phyloP scores from a whole-genome alignment of 2,329 filamentous ascomycete species.

The Coniochaeta hoffmannii region DNA sequence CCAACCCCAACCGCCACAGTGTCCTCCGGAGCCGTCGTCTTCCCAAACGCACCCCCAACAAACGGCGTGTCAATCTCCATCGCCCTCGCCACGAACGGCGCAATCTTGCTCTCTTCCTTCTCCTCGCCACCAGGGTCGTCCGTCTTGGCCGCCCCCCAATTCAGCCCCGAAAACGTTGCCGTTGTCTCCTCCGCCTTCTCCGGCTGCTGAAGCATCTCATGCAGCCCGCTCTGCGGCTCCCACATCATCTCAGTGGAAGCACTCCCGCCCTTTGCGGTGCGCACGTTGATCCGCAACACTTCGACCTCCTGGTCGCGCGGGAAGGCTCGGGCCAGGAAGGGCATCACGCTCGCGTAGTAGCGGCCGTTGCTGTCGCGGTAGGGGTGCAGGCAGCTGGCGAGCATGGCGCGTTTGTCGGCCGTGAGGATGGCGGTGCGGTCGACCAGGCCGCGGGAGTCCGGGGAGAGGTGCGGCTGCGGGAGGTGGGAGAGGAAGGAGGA shows the following conservation, averaged over 20 bases:
- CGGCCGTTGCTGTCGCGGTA: constrained; percentile 55
- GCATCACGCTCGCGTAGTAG: constrained; percentile 67
- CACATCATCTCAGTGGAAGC: constrained; percentile 7
- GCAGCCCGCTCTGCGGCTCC: constrained; percentile 24
- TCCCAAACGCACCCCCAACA: neutral
- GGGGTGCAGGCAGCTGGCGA: constrained; percentile 77
- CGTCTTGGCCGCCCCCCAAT: constrained; percentile 17
- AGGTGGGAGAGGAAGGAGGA: constrained; percentile 53
- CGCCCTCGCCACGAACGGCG: neutral
- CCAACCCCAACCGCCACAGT: neutral
- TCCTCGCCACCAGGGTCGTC: constrained; percentile 15
- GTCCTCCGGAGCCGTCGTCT: neutral
- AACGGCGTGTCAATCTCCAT: constrained; percentile 1
- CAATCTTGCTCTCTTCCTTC: constrained; percentile 5
- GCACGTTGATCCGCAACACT: constrained; percentile 56
- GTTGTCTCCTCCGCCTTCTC: constrained; percentile 3
- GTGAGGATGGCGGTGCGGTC: constrained; percentile 75
- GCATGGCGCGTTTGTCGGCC: constrained; percentile 62
- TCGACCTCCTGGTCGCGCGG: constrained; percentile 61
- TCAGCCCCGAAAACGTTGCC: neutral
- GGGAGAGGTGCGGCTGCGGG: constrained; percentile 60
- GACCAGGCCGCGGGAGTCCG: constrained; percentile 64
- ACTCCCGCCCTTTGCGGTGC: constrained; percentile 20
- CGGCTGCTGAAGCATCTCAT: constrained; percentile 17
- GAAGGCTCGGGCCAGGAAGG: constrained; percentile 65